These are phyloP conservation scores for Pseudogymnoascus sp. DNA, from an alignment of 2,329 filamentous ascomycete species.

Conservation along the genomic window DNA sequence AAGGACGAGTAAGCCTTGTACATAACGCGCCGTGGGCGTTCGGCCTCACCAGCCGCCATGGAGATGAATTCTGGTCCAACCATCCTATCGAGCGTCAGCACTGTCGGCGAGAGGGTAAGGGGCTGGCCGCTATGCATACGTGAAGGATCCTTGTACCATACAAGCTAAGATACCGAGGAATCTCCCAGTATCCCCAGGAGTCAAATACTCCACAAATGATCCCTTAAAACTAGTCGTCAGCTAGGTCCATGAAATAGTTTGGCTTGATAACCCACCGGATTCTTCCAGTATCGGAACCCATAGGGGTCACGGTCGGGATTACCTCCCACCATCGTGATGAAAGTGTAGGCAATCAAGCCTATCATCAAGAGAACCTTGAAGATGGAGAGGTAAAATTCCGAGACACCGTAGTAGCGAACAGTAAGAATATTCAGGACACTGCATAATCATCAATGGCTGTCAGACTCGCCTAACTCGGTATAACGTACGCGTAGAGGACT, in stretches of 20 bases:
- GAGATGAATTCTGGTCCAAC: conserved; percentile 57
- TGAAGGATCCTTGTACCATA: conserved; percentile 68
- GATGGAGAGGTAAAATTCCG: conserved; percentile 52
- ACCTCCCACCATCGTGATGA: conserved; percentile 74
- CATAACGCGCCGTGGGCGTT: conserved; percentile 54
- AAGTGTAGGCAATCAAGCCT: conserved; percentile 65
- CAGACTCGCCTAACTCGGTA: not conserved
- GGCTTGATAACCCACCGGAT: conserved; percentile 62
- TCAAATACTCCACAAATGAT: conserved; percentile 35
- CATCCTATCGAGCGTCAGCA: conserved; percentile 55
- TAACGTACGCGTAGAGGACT: conserved; percentile 26
- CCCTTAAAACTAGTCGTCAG: conserved; percentile 61
- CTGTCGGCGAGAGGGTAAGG: conserved; percentile 59
- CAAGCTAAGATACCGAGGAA: conserved; percentile 66
- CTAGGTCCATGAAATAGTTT: conserved; percentile 50
- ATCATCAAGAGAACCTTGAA: conserved; percentile 51
- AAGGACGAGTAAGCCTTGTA: conserved; percentile 64
- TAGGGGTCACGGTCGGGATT: conserved; percentile 65
- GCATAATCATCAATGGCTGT: not conserved
- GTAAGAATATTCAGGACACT: conserved; percentile 46
- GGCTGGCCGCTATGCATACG: conserved; percentile 46
- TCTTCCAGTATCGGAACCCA: conserved; percentile 60
- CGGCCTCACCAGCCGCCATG: conserved; percentile 60
- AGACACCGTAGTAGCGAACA: conserved; percentile 49
- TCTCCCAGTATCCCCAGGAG: conserved; percentile 34